Base-by-base conservation (phyloP, 2,329 filamentous ascomycete genomes). In the Cercospora berteroae region DNA sequence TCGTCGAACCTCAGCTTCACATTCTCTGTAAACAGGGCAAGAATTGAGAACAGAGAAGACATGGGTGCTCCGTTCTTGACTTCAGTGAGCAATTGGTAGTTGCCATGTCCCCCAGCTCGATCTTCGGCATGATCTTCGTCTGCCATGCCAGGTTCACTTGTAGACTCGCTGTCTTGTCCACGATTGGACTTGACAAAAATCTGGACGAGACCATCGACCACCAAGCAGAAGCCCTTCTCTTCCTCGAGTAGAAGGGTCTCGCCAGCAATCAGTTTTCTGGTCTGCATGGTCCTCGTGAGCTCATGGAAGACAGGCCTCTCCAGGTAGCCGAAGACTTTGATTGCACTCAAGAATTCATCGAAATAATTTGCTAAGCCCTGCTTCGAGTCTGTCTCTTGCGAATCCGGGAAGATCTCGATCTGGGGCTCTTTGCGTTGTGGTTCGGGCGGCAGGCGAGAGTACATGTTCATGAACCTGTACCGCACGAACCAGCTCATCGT, bases 271-370 rank as follows among this genome's bases (percentile, higher is more conserved):
- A 99, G 85, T 80, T 97, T 97, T 74, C 93, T 86, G 20, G 96
- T 99, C 82, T 99, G 95, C 95, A 99, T 99, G 67, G 94, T 97
- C 67, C 95, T 86, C 0, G 95, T 99, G 74, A 99, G 86, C 80
- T 99, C 95, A 76, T 99, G 96, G 76, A 99, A 99, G 50, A 99
- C 95, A 0, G 95, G 93, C 27, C 95, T 88, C 78, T 99, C 95
- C 52, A 99, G 83, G 77, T 98, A 99, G 8, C 95, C 95, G 80
- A 99, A 99, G 66, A 99, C 95, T 80, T 98, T 99, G 82, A 99
- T 99, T 31, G 96, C 95, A 77, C 94, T 98, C 23, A 99, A 83
- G 74, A 99, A 99, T 79, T 99, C 96, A 80, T 99, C 95, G 27
- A 99, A 85, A 74, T 99, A 99, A 77, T 94, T 99, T n/a, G 93